Conservation (phyloP, 495 filamentous ascomycete genomes). For the Aspergillus indologenus region DNA sequence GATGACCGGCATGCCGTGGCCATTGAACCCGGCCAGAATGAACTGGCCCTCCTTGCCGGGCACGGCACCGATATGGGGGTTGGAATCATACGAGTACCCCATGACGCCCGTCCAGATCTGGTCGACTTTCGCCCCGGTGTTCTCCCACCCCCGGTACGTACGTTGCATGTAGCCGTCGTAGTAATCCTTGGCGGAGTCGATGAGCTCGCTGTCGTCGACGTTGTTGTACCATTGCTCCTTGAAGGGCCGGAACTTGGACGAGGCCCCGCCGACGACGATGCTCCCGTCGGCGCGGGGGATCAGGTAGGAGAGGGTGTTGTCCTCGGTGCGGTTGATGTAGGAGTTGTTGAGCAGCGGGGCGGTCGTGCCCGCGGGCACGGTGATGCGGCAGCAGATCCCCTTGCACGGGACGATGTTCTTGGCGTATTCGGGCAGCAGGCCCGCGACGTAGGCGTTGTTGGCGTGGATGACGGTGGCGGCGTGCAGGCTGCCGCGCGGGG, state of each 20-base stretch:
- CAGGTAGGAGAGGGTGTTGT: constrained; percentile 52
- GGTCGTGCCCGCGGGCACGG: constrained; percentile 56
- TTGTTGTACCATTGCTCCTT: constrained; percentile 55
- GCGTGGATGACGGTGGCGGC: constrained; percentile 60
- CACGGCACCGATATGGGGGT: constrained; percentile 48
- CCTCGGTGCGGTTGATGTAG: constrained; percentile 31
- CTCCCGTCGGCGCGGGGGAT: constrained; percentile 65
- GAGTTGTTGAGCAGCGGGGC: constrained; percentile 32
- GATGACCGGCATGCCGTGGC: constrained; percentile 53
- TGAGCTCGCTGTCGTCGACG: constrained; percentile 51
- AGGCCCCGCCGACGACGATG: constrained; percentile 64
- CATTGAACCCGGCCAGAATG: constrained; percentile 53
- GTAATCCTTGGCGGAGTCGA: constrained; percentile 58
- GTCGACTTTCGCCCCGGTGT: constrained; percentile 35
- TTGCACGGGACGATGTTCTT: constrained; percentile 58
- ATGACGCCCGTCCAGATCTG: constrained; percentile 52
- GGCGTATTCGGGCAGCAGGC: constrained; percentile 53
- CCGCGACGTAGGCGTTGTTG: constrained; percentile 70
- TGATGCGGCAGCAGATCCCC: constrained; percentile 61
- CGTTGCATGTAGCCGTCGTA: constrained; percentile 52
- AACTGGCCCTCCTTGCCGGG: constrained; percentile 41
- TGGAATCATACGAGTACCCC: constrained; percentile 42
- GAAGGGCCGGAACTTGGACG: constrained; percentile 47
- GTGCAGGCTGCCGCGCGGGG: constrained; percentile 50
- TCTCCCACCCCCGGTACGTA: constrained; percentile 42